Percentiles rank a stretch among this genome's conserved stretches.
Conservation (phyloP, 495 filamentous ascomycete genomes). For the Aspergillus avenaceus region DNA sequence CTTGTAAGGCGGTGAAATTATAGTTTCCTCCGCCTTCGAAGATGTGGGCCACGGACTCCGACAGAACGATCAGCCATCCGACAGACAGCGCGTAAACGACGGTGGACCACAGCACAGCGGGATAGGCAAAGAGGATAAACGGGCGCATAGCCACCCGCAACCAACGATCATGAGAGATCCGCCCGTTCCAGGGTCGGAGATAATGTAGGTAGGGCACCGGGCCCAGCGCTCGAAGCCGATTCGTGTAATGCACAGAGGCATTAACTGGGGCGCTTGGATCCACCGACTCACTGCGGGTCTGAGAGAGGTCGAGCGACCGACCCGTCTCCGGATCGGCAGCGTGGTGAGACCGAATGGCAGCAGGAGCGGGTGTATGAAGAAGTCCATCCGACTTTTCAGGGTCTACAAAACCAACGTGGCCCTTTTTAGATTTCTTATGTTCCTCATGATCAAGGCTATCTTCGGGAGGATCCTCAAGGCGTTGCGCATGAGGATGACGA, state of each 20-base stretch:
- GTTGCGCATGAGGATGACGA: constrained; percentile 22
- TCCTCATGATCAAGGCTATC: constrained; percentile 3
- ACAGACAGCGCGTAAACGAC: constrained; percentile 83
- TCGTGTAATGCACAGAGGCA: constrained; percentile 50
- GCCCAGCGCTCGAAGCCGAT: constrained; percentile 52
- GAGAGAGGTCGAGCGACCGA: constrained; percentile 17
- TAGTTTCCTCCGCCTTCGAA: constrained; percentile 65
- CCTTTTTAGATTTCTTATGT: constrained; percentile 26
- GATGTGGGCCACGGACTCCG: constrained; percentile 76
- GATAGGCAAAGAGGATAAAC: constrained; percentile 82
- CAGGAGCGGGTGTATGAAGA: constrained; percentile 8
- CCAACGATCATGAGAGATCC: constrained; percentile 77
- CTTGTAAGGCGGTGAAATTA: constrained; percentile 72
- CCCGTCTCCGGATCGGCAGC: constrained; percentile 23
- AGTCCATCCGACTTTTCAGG: constrained; percentile 12
- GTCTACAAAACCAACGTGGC: constrained; percentile 55
- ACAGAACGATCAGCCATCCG: constrained; percentile 95
- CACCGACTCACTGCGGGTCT: constrained; percentile 29
- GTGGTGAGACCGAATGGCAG: not conserved
- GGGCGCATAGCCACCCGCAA: constrained; percentile 69
- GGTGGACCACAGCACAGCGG: constrained; percentile 85
- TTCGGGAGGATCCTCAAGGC: constrained; percentile 9
- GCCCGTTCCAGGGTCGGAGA: constrained; percentile 70
- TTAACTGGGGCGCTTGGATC: constrained; percentile 22
- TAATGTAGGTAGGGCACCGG: constrained; percentile 65